phyloP scores from a whole-genome alignment of 225 moss, liverwort and hornwort genomes.

The Thuidium tamariscinum region DNA sequence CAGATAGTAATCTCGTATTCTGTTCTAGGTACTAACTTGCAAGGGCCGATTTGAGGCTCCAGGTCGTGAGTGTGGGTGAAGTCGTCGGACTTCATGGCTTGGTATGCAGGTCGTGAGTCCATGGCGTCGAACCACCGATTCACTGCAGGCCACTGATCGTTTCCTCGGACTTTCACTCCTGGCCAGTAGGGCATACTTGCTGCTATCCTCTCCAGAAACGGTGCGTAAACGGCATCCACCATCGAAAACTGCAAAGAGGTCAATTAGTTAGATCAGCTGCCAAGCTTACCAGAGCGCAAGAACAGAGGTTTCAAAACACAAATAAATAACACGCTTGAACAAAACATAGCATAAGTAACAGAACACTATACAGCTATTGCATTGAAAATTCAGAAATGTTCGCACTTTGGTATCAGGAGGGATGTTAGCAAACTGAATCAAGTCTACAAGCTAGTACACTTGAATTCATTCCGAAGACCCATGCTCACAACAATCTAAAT shows the following conservation, averaged over 20 bases:
- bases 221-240: constrained; percentile 68
- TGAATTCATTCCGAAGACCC: neutral
- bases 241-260: constrained; percentile 50
- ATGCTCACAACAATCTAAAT: neutral
- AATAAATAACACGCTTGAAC: neutral
- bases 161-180: constrained; percentile 45
- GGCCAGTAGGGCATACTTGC: constrained; percentile 83
- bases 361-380: neutral
- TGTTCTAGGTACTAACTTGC: neutral
- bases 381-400: neutral
- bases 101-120: constrained; percentile 71
- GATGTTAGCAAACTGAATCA: neutral
- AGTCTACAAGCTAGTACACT: neutral
- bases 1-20: neutral
- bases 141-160: constrained; percentile 53
- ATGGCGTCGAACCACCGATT: constrained; percentile 73
- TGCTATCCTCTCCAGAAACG: constrained; percentile 75
- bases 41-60: constrained; percentile 72
- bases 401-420: neutral
- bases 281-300: neutral
- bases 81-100: constrained; percentile 78
- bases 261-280: neutral
- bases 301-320: neutral
- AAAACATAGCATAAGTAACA: neutral
- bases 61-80: constrained; percentile 66